Evolutionary conservation across 176 grass and related monocot genomes (phyloP).

Genomic region (Phragmites australis): DNA sequence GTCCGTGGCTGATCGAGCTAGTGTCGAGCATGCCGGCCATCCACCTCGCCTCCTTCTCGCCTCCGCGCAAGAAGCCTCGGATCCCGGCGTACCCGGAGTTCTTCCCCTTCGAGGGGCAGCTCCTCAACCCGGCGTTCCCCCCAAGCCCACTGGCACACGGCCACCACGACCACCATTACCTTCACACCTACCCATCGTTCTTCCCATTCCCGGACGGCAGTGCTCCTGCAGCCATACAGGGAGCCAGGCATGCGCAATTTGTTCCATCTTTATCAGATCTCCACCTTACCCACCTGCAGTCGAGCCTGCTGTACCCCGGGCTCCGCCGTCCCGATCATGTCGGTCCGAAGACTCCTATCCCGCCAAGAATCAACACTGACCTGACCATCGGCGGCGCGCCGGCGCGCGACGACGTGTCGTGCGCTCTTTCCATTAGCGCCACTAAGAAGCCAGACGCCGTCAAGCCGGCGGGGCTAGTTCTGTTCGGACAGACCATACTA

Average conservation of each 20-base stretch:
- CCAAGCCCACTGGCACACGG: constrained; percentile 37
- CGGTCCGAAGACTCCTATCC: not conserved
- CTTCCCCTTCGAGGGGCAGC: constrained; percentile 68
- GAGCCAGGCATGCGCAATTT: constrained; percentile 92
- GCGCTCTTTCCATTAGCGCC: constrained; percentile 23
- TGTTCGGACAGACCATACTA: constrained; percentile 76
- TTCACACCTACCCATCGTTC: constrained; percentile 36
- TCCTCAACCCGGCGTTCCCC: constrained; percentile 39
- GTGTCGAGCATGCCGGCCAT: constrained; percentile 78
- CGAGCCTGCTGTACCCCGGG: constrained; percentile 46
- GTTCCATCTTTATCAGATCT: constrained; percentile 73
- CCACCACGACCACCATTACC: constrained; percentile 1
- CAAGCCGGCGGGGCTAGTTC: constrained; percentile 57
- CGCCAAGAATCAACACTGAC: constrained; percentile 46
- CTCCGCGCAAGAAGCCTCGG: constrained; percentile 65
- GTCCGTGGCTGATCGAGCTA: constrained; percentile 90
- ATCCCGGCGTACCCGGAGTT: constrained; percentile 52
- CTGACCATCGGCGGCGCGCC: constrained; percentile 42
- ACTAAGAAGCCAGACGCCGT: constrained; percentile 39
- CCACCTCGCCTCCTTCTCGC: constrained; percentile 66
- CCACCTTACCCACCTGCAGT: constrained; percentile 60
- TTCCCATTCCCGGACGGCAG: constrained; percentile 49
- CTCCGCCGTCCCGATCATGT: constrained; percentile 29
- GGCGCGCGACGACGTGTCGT: constrained; percentile 17
- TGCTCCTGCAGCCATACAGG: constrained; percentile 95